Base-by-base conservation (phyloP, 2,329 filamentous ascomycete species). In the Trichoderma koningii region DNA sequence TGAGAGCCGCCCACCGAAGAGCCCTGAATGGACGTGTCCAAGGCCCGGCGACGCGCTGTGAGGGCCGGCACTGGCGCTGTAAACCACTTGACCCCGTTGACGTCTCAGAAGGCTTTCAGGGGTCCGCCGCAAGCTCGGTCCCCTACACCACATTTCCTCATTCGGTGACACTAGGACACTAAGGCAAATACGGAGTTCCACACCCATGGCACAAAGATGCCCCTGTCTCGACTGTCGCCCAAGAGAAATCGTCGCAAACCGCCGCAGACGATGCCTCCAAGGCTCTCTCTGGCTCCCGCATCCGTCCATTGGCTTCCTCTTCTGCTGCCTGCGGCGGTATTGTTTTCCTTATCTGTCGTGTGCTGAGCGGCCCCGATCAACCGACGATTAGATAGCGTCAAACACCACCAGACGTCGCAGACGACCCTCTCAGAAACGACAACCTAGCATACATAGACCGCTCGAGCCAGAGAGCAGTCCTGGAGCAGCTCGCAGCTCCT, bases 201-300 rank as follows among this genome's bases (percentile, higher is more conserved):
- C 65, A 53, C 65, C 41, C 53, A 55, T 47, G 50, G 55, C 41
- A 23, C 28, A 51, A 47, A 59, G 41, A 57, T 42, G 50, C 51
- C 62, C 65, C 56, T 59, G 19, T 53, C 56, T 52, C 26, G 66
- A 62, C 52, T 55, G 23, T 62, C 30, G 56, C 52, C 56, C 65
- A 64, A 34, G 65, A 66, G 48, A 30, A 48, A 44, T 57, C 51
- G 48, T 52, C 65, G 56, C 56, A 64, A 62, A 47, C 47, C 70
- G 70, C 70, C 74, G 73, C 72, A 74, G 74, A 75, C 75, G 74
- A 78, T 79, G 78, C 79, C 76, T 79, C 74, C 71, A 72, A 71
- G 61, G 60, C 66, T 62, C 65, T 62, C 65, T 68, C 65, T 66
- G 57, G 38, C 42, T 51, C 38, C 19, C 52, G 38, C 42, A 61